Conservation (phyloP, 139 green algal species). For the Trebouxia sp. region DNA sequence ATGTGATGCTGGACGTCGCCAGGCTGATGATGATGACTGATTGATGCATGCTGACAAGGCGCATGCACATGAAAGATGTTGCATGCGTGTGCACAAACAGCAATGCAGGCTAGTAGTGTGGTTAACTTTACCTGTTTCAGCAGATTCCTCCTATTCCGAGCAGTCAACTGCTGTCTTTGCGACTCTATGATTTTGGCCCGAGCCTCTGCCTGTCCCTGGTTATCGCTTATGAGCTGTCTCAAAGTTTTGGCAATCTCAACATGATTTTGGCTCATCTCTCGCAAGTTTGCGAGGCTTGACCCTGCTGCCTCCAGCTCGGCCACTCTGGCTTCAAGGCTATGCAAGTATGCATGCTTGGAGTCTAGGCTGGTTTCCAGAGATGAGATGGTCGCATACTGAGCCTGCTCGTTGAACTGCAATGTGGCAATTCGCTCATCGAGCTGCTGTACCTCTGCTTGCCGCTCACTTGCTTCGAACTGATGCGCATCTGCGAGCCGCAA, state of each 20-base stretch:
- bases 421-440: conserved; percentile 9
- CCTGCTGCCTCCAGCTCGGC: not conserved
- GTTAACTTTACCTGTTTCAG: conserved; percentile 22
- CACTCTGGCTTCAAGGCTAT: not conserved
- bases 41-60: too few species aligned
- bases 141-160: conserved; percentile 3
- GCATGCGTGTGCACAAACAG: too few species aligned
- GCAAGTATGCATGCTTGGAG: not conserved
- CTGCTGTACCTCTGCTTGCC: not conserved
- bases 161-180: conserved; percentile 14
- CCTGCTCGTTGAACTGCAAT: conserved; percentile 12
- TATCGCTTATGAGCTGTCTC: not conserved
- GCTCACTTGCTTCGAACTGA: not conserved
- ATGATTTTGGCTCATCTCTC: conserved; percentile 22
- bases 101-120: too few species aligned
- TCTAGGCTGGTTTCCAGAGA: conserved; percentile 3
- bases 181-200: conserved; percentile 16
- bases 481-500: not conserved
- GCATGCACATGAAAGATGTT: not conserved
- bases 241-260: conserved; percentile 8
- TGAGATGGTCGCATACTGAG: conserved; percentile 22
- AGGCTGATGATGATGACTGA: too few species aligned
- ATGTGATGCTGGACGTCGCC: too few species aligned
- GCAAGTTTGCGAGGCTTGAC: not conserved
- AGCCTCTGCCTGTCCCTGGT: conserved; percentile 1